Evolutionary conservation across 2,329 filamentous ascomycete genomes (phyloP), one percentile per base, ranked within the genome.

Genomic region (Microcyclospora pomicola): DNA sequence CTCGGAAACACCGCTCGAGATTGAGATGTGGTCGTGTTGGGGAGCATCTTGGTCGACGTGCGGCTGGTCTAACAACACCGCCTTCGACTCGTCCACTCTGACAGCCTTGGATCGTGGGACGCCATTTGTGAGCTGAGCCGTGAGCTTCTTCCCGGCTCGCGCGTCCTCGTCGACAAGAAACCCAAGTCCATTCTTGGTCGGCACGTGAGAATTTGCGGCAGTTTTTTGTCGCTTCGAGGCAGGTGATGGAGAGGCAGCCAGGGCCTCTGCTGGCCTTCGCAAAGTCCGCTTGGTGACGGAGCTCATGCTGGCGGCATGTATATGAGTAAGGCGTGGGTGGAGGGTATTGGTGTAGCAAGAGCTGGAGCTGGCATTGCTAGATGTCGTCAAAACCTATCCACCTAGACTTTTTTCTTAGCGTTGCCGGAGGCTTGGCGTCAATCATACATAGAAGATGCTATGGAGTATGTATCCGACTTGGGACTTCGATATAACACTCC

Each of bases 21-120:
- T 66, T 46, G 64, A 60, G 36, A 71, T 66, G 11, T 66, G 54
- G 33, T 63, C 56, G 34, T 51, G 44, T 15, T 37, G 46, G 27
- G 44, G 50, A n/a, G 64, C 62, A 30, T 66, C 63, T 30, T 62
- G 61, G 34, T 69, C 59, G 27, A 63, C 64, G 9, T 41, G 37
- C 29, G 43, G 40, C 34, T 67, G 65, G 19, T 24, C 19, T 24
- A 24, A 24, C 9, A 79, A 69, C 2, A 70, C 63, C 9, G 72
- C 64, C 38, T 64, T 66, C 27, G 71, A 67, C 45, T 80, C 74
- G 52, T 78, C 68, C 27, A 77, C 67, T 31, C 68, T 65, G 41
- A 61, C 64, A 46, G 68, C 67, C 32, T 63, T 65, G 35, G 64
- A 52, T 43, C 66, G 61, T 49, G 68, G 71, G 15, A 65, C 58